Base-by-base conservation (phyloP, 2,329 filamentous ascomycete genomes). In the Tympanopsis confertula region DNA sequence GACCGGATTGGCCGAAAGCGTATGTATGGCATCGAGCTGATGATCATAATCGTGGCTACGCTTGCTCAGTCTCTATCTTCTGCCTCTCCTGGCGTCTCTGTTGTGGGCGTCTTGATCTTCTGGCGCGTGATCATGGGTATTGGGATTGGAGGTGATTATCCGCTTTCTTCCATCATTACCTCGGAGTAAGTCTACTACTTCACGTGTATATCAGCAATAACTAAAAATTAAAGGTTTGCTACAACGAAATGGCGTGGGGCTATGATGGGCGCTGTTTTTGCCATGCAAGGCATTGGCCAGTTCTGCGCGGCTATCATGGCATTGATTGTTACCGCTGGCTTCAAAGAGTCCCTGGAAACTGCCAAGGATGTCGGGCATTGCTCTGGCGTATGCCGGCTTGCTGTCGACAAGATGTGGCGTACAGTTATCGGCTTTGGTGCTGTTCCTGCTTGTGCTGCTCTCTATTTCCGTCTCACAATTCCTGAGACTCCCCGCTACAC, bases 401-500 rank as follows among this genome's bases (percentile, higher is more conserved):
- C 80, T 5, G 82, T 88, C 4, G 85, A 91, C 63, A 87, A 86
- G 68, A 88, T 88, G 81, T 91, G 85, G 85, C 74, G 85, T 47
- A 69, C 78, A 12, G 69, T 91, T 36, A 84, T 91, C 51, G 85
- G 84, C 12, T 83, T 88, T 50, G 85, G 85, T 46, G 83, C 82
- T 33, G 74, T 91, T 5, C 85, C 85, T 2, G 85, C 81, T 32
- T 84, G 78, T 54, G 77, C 88, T 44, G 85, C 86, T 15, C 73
- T 93, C 14, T 91, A 91, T 66, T 91, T 60, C 50, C 79, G 81
- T 49, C 65, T 91, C 3, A 91, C 85, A 37, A 89, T 93, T 45
- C 86, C 86, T 17, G 86, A 93, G 62, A 89, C 85, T 22, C 85
- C 86, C 38, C 82, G 86, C 19, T 93, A 91, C 62, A 91, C 86